phyloP scores from a whole-genome alignment of 805 yeast species.

The Zygotorulaspora sp. region DNA sequence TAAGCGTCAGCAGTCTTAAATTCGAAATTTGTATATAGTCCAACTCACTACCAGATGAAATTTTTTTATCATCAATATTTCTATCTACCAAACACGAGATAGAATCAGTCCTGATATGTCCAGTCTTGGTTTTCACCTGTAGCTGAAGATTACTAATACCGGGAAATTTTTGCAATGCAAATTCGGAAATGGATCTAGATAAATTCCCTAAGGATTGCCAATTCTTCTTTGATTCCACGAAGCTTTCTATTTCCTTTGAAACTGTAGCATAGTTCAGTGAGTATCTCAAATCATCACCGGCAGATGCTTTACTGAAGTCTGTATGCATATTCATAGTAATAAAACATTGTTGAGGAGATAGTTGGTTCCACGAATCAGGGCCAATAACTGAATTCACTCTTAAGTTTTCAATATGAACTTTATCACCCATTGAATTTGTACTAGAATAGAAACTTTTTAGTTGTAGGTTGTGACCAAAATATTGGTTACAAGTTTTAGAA shows the following conservation, averaged over 20 bases:
- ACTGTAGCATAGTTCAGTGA: slow-evolving; percentile 88
- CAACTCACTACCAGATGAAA: neutral
- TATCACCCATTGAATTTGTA: slow-evolving; percentile 19
- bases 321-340: slow-evolving; percentile 60
- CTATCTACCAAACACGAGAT: slow-evolving; percentile 16
- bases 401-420: slow-evolving; percentile 49
- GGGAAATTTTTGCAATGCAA: slow-evolving; percentile 37
- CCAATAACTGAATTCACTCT: slow-evolving; percentile 62
- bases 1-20: slow-evolving; percentile 63
- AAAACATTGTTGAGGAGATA: slow-evolving; percentile 59
- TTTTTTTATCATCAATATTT: neutral
- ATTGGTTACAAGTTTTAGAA: too few species aligned
- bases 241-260: slow-evolving; percentile 56
- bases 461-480: too few species aligned
- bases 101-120: slow-evolving; percentile 34
- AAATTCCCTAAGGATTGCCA: slow-evolving; percentile 37
- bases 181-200: slow-evolving; percentile 45
- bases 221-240: slow-evolving; percentile 39
- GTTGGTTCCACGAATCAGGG: slow-evolving; percentile 68
- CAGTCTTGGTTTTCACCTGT: slow-evolving; percentile 20
- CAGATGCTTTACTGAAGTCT: slow-evolving; percentile 68
- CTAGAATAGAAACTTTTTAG: too few species aligned
- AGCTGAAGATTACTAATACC: slow-evolving; percentile 23
- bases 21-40: slow-evolving; percentile 42
- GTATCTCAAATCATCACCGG: slow-evolving; percentile 71